A percentile compares a stretch with the other conserved stretches of the same genome.
phyloP scores from a whole-genome alignment of 108 stramenopile species.

The Seminavis robusta region DNA sequence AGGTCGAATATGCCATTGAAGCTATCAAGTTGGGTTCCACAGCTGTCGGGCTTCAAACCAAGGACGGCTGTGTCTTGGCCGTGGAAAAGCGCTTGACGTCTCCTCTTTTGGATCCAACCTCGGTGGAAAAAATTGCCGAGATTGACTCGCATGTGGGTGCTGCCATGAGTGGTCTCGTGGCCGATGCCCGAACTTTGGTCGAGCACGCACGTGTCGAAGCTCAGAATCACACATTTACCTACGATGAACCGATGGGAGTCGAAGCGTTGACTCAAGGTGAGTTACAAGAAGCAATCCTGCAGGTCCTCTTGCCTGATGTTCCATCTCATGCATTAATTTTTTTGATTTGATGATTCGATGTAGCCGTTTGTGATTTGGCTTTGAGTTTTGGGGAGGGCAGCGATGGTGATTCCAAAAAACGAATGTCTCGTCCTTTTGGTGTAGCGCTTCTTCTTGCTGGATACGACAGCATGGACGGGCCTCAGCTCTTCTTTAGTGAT shows the following conservation, averaged over 20 bases:
- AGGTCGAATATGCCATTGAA: constrained; percentile 99
- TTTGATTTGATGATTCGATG: not conserved
- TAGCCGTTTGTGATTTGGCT: constrained; percentile 96
- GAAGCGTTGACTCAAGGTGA: constrained; percentile 96
- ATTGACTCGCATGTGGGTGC: constrained; percentile 96
- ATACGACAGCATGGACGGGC: constrained; percentile 87
- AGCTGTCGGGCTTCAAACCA: constrained; percentile 95
- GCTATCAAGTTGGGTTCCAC: constrained; percentile 97
- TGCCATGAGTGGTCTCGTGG: constrained; percentile 97
- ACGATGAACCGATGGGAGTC: constrained; percentile 97
- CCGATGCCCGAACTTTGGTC: constrained; percentile 96
- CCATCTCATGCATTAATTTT: too few species aligned
- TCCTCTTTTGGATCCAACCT: constrained; percentile 87
- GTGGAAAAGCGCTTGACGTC: constrained; percentile 97
- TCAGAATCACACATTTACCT: constrained; percentile 98
- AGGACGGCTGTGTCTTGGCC: constrained; percentile 91
- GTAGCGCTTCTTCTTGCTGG: constrained; percentile 98
- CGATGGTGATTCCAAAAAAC: constrained; percentile 89
- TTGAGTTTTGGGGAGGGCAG: constrained; percentile 96
- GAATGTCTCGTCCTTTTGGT: constrained; percentile 98
- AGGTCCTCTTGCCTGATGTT: not conserved
- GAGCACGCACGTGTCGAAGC: constrained; percentile 99
- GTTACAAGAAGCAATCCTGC: too few species aligned
- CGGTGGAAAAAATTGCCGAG: constrained; percentile 98
- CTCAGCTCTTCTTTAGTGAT: constrained; percentile 98